Evolutionary conservation across 2,329 filamentous ascomycete genomes (phyloP).

Genomic region (Pestalotiopsis sp.): DNA sequence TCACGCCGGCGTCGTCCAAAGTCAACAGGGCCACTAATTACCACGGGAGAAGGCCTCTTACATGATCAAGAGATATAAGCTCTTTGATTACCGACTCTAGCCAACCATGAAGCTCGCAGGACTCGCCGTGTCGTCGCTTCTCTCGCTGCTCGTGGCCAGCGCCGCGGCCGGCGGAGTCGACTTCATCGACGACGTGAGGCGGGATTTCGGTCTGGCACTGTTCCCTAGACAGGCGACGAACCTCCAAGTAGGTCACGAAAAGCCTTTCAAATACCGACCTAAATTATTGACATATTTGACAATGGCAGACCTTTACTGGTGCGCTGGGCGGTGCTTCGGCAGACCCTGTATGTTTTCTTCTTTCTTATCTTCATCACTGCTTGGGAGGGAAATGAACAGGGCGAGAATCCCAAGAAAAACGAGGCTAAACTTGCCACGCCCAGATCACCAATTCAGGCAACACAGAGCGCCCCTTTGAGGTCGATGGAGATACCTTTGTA

Average conservation of each 20-base stretch:
- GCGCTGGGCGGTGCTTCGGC: constrained; percentile 41
- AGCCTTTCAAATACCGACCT: neutral
- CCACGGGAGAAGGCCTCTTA: neutral
- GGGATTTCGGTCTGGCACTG: constrained; percentile 39
- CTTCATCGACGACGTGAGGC: constrained; percentile 35
- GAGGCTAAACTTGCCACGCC: neutral
- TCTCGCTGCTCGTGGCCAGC: constrained; percentile 7
- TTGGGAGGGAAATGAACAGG: neutral
- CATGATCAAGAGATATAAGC: too few relatives aligned
- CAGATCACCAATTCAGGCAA: constrained; percentile 45
- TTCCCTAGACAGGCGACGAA: constrained; percentile 37
- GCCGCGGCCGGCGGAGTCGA: constrained; percentile 21
- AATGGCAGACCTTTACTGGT: constrained; percentile 39
- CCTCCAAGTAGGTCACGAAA: constrained; percentile 34
- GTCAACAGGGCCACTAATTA: neutral
- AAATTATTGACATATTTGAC: neutral
- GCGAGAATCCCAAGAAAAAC: neutral
- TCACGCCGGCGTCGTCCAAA: too few relatives aligned
- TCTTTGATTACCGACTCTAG: too few relatives aligned
- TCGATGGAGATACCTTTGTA: constrained; percentile 49
- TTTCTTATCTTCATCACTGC: neutral
- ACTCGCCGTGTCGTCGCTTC: neutral
- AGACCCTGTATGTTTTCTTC: constrained; percentile 33
- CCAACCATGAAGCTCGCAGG: constrained; percentile 14
- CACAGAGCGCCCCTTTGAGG: constrained; percentile 42